Conservation (phyloP, 805 yeast genomes). For the Yarrowia phangngaensis region DNA sequence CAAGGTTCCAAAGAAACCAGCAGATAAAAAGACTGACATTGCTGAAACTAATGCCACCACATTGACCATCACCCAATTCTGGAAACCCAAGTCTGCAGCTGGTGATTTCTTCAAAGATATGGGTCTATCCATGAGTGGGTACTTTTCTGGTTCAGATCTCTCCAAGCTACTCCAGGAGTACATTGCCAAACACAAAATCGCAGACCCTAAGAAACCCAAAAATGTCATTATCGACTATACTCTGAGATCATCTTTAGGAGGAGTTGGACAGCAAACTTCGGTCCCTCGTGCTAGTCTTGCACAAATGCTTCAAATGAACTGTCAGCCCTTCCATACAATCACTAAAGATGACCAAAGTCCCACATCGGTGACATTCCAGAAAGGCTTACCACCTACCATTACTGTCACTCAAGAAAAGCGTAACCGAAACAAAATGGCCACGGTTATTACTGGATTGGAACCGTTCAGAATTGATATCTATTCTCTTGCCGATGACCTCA, state of each 20-base stretch:
- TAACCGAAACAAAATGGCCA: conserved; percentile 76
- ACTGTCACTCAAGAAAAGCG: conserved; percentile 66
- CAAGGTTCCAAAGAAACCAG: conserved; percentile 40
- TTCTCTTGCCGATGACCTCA: conserved; percentile 61
- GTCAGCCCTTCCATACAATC: conserved; percentile 46
- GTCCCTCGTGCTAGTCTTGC: conserved; percentile 40
- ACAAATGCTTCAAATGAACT: conserved; percentile 46
- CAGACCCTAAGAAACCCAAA: conserved; percentile 51
- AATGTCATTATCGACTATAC: conserved; percentile 53
- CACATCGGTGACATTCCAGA: conserved; percentile 36
- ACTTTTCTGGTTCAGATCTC: conserved; percentile 55
- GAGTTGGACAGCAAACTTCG: conserved; percentile 33
- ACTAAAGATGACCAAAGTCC: conserved; percentile 47
- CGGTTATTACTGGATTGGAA: conserved; percentile 68
- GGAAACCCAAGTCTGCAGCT: conserved; percentile 36
- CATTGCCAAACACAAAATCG: conserved; percentile 51
- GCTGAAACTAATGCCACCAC: conserved; percentile 26
- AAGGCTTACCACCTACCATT: conserved; percentile 67
- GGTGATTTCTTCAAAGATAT: conserved; percentile 31
- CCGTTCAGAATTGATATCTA: conserved; percentile 61
- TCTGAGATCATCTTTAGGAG: conserved; percentile 46
- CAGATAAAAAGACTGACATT: conserved; percentile 13
- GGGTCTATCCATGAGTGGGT: conserved; percentile 31
- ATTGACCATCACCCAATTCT: conserved; percentile 34
- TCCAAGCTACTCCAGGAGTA: conserved; percentile 53